A percentile compares a stretch with the other conserved stretches of the same genome.
These are phyloP conservation scores for Hemisphaericaspora subhashii DNA, from an alignment of 1,139 yeast genomes.

Conservation along the genomic window DNA sequence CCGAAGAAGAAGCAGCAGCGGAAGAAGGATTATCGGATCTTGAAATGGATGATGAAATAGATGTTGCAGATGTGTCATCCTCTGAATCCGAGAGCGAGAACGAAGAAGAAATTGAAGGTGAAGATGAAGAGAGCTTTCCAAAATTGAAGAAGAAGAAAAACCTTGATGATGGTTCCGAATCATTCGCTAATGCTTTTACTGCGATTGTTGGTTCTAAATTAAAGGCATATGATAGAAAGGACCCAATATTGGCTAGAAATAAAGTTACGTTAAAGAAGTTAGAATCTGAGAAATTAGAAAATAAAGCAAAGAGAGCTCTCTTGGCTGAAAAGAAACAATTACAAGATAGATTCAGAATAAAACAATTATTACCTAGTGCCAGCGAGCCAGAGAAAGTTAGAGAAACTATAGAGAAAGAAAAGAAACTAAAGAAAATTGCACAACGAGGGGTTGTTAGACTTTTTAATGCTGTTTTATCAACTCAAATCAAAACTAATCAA, in stretches of 20 bases:
- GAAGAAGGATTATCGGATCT: slow-evolving; percentile 13
- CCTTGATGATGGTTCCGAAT: slow-evolving; percentile 65
- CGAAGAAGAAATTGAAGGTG: slow-evolving; percentile 25
- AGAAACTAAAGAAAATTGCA: slow-evolving; percentile 74
- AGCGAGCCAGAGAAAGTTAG: slow-evolving; percentile 53
- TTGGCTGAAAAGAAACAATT: slow-evolving; percentile 69
- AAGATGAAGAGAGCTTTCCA: slow-evolving; percentile 35
- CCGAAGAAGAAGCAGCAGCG: slow-evolving; percentile 8
- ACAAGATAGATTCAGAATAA: slow-evolving; percentile 68
- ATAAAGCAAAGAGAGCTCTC: slow-evolving; percentile 74
- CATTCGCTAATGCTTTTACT: slow-evolving; percentile 78
- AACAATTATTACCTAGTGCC: slow-evolving; percentile 63
- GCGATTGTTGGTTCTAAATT: slow-evolving; percentile 84
- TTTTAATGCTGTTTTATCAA: slow-evolving; percentile 85
- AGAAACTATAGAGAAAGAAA: slow-evolving; percentile 66
- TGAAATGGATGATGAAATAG: slow-evolving; percentile 17
- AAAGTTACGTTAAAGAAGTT: slow-evolving; percentile 69
- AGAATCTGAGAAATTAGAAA: slow-evolving; percentile 80
- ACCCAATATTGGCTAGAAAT: slow-evolving; percentile 84
- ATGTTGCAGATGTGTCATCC: slow-evolving; percentile 16
- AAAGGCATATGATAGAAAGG: slow-evolving; percentile 83
- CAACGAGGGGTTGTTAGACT: slow-evolving; percentile 92
- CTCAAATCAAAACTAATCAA: slow-evolving; percentile 64
- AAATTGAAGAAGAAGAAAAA: slow-evolving; percentile 49
- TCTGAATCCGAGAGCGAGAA: slow-evolving; percentile 17